Conservation (phyloP, 2,329 filamentous ascomycete species). For the Dactylellina haptotyla region DNA sequence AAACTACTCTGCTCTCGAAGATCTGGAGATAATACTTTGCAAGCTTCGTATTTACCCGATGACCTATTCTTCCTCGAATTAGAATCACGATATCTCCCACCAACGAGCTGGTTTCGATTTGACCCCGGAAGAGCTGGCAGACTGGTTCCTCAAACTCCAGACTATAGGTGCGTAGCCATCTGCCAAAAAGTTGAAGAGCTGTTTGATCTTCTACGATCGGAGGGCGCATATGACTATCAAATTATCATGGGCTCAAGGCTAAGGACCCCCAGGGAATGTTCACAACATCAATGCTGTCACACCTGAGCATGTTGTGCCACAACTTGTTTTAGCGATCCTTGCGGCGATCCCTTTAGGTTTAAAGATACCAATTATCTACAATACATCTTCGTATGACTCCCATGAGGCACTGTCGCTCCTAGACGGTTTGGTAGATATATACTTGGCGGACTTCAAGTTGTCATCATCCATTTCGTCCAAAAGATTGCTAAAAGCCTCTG, state of each 20-base stretch:
- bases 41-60: conserved; percentile 39
- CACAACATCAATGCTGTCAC: conserved; percentile 92
- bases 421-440: conserved; percentile 84
- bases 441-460: conserved; percentile 88
- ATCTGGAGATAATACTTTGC: conserved; percentile 25
- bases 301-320: conserved; percentile 85
- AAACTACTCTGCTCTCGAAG: conserved; percentile 27
- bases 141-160: conserved; percentile 86
- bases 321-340: conserved; percentile 80
- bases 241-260: neutral
- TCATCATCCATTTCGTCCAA: conserved; percentile 75
- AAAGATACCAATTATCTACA: conserved; percentile 80
- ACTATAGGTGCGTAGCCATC: conserved; percentile 69
- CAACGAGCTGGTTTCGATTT: conserved; percentile 82
- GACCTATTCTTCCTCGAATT: conserved; percentile 66
- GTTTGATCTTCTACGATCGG: neutral
- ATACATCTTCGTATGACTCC: conserved; percentile 83
- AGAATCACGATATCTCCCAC: conserved; percentile 86
- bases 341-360: conserved; percentile 76
- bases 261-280: conserved; percentile 63
- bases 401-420: conserved; percentile 76
- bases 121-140: conserved; percentile 78
- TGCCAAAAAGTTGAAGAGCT: neutral
- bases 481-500: conserved; percentile 78
- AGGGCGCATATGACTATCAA: no score